These are phyloP conservation scores for Globisporangium heterothallicum DNA, from an alignment of 352 stramenopile genomes.

Conservation along the genomic window DNA sequence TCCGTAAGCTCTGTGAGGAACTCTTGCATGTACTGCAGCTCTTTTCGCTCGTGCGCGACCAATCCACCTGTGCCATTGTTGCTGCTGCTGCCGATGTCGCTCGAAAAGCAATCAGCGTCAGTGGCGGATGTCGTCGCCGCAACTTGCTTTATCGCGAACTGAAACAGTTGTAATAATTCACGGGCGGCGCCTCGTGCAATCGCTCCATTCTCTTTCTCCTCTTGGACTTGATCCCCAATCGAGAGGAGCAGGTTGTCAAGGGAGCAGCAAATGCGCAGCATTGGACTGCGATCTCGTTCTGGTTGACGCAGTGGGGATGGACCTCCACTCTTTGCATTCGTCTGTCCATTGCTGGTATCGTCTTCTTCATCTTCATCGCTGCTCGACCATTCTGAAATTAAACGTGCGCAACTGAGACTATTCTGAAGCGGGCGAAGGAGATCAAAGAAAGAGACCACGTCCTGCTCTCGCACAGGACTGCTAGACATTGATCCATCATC, in stretches of 20 bases:
- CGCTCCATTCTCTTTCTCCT: constrained; percentile 40
- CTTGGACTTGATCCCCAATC: constrained; percentile 37
- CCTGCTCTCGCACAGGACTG: neutral
- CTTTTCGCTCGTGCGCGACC: constrained; percentile 13
- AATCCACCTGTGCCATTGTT: neutral
- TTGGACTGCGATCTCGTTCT: constrained; percentile 46
- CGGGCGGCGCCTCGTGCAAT: constrained; percentile 39
- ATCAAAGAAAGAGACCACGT: constrained; percentile 34
- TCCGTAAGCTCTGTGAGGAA: constrained; percentile 35
- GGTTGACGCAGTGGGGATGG: constrained; percentile 31
- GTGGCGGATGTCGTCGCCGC: neutral
- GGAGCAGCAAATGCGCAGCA: constrained; percentile 60
- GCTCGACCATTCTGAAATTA: constrained; percentile 27
- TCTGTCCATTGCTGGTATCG: constrained; percentile 1
- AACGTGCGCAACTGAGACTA: constrained; percentile 39
- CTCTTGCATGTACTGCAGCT: constrained; percentile 39
- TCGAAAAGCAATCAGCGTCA: neutral
- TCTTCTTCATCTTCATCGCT: constrained; percentile 34
- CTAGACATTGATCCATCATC: neutral
- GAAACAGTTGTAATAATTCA: constrained; percentile 39
- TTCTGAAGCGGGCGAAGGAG: constrained; percentile 49
- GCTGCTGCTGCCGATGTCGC: neutral
- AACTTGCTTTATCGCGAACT: constrained; percentile 47
- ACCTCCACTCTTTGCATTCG: constrained; percentile 7
- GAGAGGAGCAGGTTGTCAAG: constrained; percentile 59